phyloP scores from a whole-genome alignment of 306 rosid species.

The Ziziphus jujuba region DNA sequence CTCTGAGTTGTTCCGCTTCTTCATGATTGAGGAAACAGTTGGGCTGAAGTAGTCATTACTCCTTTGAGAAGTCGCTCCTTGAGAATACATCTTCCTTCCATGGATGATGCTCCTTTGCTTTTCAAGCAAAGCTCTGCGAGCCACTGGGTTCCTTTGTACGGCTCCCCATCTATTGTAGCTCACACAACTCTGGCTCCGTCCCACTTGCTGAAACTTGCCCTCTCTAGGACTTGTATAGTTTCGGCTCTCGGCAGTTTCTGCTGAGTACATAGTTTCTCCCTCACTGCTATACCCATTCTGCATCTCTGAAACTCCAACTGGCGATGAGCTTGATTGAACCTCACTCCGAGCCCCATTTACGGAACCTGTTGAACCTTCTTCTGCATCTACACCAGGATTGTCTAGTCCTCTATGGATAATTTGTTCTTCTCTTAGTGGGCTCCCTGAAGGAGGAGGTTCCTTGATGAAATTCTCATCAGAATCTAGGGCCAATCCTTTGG shows the following conservation, averaged over 20 bases:
- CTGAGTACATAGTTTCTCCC: slow-evolving; percentile 98
- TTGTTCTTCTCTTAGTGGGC: slow-evolving; percentile 43
- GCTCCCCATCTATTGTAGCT: slow-evolving; percentile 78
- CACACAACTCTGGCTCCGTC: slow-evolving; percentile 97
- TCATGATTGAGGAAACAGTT: slow-evolving; percentile 92
- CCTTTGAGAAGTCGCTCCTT: slow-evolving; percentile 84
- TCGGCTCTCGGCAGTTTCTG: slow-evolving; percentile 94
- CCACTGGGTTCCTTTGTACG: slow-evolving; percentile 57
- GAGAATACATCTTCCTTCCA: slow-evolving; percentile 86
- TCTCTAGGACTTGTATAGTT: slow-evolving; percentile 79
- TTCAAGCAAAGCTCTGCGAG: slow-evolving; percentile 57
- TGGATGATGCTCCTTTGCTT: slow-evolving; percentile 75
- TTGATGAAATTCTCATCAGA: slow-evolving; percentile 42
- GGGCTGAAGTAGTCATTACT: slow-evolving; percentile 95
- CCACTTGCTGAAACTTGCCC: slow-evolving; percentile 71
- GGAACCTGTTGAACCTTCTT: slow-evolving; percentile 77
- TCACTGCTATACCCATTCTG: slow-evolving; percentile 78
- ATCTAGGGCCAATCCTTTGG: slow-evolving; percentile 34
- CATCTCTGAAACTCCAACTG: slow-evolving; percentile 47
- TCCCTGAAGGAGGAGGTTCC: slow-evolving; percentile 37
- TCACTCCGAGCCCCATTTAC: slow-evolving; percentile 70
- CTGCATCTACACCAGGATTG: slow-evolving; percentile 41
- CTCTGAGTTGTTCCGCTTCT: slow-evolving; percentile 66
- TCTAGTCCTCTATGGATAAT: slow-evolving; percentile 27
- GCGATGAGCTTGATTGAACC: slow-evolving; percentile 81